A percentile compares a stretch with the other conserved stretches of the same genome.
Conservation (phyloP, 2,329 filamentous ascomycete species). For the Penicillium occitanis region DNA sequence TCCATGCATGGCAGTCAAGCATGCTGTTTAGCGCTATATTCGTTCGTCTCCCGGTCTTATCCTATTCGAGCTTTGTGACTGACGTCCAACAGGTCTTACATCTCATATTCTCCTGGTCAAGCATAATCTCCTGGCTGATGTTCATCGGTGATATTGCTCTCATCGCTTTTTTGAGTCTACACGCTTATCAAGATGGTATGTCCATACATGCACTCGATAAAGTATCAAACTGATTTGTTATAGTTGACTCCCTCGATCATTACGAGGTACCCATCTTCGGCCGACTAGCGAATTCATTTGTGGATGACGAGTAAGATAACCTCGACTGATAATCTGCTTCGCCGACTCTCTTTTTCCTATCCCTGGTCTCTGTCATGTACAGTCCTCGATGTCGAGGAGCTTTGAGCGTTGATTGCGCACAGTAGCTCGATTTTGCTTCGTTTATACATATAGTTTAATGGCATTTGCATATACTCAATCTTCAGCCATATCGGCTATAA, state of each 20-base stretch:
- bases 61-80: not conserved
- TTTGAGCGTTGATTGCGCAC: not conserved
- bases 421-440: not conserved
- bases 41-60: constrained; percentile 38
- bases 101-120: constrained; percentile 81
- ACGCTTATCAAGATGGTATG: constrained; percentile 81
- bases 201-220: not conserved
- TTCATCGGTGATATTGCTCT: constrained; percentile 72
- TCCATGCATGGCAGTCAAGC: constrained; percentile 94
- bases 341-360: not conserved
- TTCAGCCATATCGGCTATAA: not conserved
- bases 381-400: not conserved
- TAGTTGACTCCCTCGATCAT: constrained; percentile 64
- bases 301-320: constrained; percentile 72
- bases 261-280: constrained; percentile 89
- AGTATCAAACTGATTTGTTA: not conserved
- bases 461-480: not conserved
- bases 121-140: constrained; percentile 78
- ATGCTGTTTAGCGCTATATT: constrained; percentile 73
- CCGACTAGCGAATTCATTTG: constrained; percentile 77
- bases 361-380: not conserved
- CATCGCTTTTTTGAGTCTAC: constrained; percentile 73
- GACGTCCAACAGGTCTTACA: constrained; percentile 64
- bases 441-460: not conserved
- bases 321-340: not conserved